Conservation (phyloP, 352 stramenopile species). For the Phytophthora litchii region DNA sequence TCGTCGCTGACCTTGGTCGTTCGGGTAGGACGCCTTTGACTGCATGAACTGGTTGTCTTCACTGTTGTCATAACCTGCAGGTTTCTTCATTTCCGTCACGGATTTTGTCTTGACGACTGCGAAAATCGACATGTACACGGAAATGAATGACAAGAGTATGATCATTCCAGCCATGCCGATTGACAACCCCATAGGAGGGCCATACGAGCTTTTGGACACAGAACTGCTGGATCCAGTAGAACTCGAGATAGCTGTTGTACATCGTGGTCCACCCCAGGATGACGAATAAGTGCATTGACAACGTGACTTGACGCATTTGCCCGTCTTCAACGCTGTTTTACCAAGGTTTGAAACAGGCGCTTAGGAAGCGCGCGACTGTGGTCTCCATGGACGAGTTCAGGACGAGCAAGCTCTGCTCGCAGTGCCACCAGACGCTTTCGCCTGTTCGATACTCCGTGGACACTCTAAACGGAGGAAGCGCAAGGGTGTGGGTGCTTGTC, state of each 20-base stretch:
- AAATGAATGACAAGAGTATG: conserved; percentile 39
- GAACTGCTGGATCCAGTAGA: conserved; percentile 16
- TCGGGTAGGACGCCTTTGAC: conserved; percentile 8
- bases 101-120: conserved; percentile 17
- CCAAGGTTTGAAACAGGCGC: no score
- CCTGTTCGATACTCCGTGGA: no score
- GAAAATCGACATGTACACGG: conserved; percentile 34
- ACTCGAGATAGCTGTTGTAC: conserved; percentile 43
- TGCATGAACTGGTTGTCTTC: conserved; percentile 3
- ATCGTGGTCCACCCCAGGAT: conserved; percentile 65
- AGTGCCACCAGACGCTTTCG: no score
- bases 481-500: no score
- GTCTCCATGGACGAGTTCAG: no score
- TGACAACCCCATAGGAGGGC: conserved; percentile 40
- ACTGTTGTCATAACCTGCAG: background rate
- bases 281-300: conserved; percentile 48
- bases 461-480: no score
- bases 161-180: conserved; percentile 36
- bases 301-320: conserved; percentile 53
- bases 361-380: no score
- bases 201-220: conserved; percentile 34
- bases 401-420: no score
- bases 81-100: conserved; percentile 20
- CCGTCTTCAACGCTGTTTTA: conserved; percentile 40
- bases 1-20: conserved; percentile 4